Conservation (phyloP, 805 yeast species). For the Ogataea pini region DNA sequence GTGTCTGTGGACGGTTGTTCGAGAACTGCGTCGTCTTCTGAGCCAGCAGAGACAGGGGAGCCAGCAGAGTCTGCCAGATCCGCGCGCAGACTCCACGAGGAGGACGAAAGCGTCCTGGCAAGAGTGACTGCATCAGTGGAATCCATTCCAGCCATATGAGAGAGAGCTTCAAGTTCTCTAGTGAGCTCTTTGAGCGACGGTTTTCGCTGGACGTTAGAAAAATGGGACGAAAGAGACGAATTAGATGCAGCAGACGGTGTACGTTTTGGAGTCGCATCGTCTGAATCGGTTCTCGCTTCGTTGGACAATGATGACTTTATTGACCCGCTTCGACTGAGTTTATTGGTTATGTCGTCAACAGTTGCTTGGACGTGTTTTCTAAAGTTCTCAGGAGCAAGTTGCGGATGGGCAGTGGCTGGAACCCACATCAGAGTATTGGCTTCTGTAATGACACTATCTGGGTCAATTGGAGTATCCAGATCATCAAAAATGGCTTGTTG, state of each 20-base stretch:
- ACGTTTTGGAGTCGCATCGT: not conserved
- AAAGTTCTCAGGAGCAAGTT: slow-evolving; percentile 88
- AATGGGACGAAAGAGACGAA: slow-evolving; percentile 1
- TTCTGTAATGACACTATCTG: slow-evolving; percentile 28
- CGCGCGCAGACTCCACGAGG: slow-evolving; percentile 48
- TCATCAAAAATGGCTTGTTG: slow-evolving; percentile 5
- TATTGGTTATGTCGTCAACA: slow-evolving; percentile 52
- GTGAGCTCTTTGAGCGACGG: slow-evolving; percentile 75
- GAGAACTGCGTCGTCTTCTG: slow-evolving; percentile 18
- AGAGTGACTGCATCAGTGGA: slow-evolving; percentile 80
- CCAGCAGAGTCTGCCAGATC: not conserved
- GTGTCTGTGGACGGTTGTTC: slow-evolving; percentile 23
- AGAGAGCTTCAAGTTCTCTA: slow-evolving; percentile 69
- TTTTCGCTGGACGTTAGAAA: slow-evolving; percentile 29
- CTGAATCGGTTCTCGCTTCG: slow-evolving; percentile 15
- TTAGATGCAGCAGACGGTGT: slow-evolving; percentile 6
- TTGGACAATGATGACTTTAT: slow-evolving; percentile 29
- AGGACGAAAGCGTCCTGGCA: slow-evolving; percentile 75
- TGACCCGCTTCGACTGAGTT: slow-evolving; percentile 33
- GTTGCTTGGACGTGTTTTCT: slow-evolving; percentile 62
- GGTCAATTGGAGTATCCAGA: slow-evolving; percentile 17
- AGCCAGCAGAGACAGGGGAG: slow-evolving; percentile 24
- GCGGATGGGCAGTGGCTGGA: slow-evolving; percentile 93
- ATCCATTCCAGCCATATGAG: slow-evolving; percentile 75
- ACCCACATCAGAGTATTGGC: slow-evolving; percentile 79